Base-by-base conservation (phyloP, 2,329 filamentous ascomycete genomes). In the Clarireedia monteithiana region DNA sequence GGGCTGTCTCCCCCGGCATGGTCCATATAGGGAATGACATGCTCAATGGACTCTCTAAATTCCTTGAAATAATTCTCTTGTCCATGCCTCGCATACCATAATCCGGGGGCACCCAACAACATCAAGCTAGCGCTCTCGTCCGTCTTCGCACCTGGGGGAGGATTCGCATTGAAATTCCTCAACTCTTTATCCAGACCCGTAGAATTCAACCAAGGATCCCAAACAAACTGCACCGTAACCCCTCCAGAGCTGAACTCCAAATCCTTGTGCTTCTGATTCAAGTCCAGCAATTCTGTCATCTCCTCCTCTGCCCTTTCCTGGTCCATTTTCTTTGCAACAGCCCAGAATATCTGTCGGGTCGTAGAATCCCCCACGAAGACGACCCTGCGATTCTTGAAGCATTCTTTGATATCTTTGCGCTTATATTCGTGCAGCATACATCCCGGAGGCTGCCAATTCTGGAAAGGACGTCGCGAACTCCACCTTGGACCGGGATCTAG, bases 191-290 rank as follows among this genome's bases (percentile, higher is more conserved):
- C 64, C 27, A 79, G 63, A 7, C 63, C 62, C 0, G 75, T 74
- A 27, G 76, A 74, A 65, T 85, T 80, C 24, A 85, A 71, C 69
- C 73, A 84, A 0, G 83, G 83, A 66, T 86, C 82, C 81, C 81
- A 86, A 10, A 83, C 67, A 59, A 83, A 84, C 48, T 79, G 71
- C 26, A 85, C 62, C 27, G 66, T 72, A 2, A 80, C 72, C n/a
- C 72, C 73, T 14, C 71, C 70, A 1, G 72, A 72, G 5, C 69
- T 67, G 55, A 78, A 74, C 4, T 70, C 67, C 6, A 78, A 65
- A 65, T 80, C 72, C 15, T 66, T 64, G 59, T 79, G 77, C 53
- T 76, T 75, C 42, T 71, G 64, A 27, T 66, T 63, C 3, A 60
- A 56, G 15, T 67, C 64, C n/a, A 71, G 61, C 15, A 72, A 69